These are phyloP conservation scores for Alternaria sp. DNA, from an alignment of 2,329 filamentous ascomycete species.

Conservation along the genomic window DNA sequence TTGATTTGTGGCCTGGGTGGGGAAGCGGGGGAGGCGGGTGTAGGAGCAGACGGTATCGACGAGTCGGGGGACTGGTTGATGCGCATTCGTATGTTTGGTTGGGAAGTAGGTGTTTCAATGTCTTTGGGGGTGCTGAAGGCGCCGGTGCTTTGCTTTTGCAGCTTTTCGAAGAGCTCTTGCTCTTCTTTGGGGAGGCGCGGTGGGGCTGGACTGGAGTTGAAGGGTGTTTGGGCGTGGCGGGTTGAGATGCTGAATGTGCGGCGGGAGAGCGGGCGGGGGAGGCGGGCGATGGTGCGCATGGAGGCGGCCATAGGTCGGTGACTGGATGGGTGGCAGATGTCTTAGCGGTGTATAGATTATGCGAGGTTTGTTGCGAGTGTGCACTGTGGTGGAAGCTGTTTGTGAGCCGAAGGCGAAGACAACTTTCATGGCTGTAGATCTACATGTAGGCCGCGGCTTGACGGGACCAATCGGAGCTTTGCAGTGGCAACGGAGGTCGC, in stretches of 20 bases:
- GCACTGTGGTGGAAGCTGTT: slow-evolving; percentile 10
- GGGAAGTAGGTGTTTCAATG: slow-evolving; percentile 39
- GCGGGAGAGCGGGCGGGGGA: slow-evolving; percentile 42
- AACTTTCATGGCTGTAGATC: slow-evolving; percentile 14
- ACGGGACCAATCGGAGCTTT: slow-evolving; percentile 33
- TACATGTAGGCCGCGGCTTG: slow-evolving; percentile 19
- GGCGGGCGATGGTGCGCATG: slow-evolving; percentile 31
- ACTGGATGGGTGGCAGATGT: background rate
- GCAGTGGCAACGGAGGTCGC: slow-evolving; percentile 32
- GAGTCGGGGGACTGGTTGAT: slow-evolving; percentile 49
- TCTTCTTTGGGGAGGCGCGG: slow-evolving; percentile 87
- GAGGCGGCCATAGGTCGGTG: slow-evolving; percentile 6
- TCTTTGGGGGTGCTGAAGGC: slow-evolving; percentile 72
- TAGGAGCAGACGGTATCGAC: background rate
- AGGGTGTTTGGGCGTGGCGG: slow-evolving; percentile 29
- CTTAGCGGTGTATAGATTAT: background rate
- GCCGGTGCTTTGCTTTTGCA: slow-evolving; percentile 79
- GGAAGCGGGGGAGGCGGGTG: slow-evolving; percentile 5
- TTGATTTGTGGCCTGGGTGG: slow-evolving; percentile 18
- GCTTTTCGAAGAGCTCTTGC: slow-evolving; percentile 87
- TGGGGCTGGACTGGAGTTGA: slow-evolving; percentile 69
- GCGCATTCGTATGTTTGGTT: slow-evolving; percentile 34
- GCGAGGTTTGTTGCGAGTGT: background rate
- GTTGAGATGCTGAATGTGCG: slow-evolving; percentile 28
- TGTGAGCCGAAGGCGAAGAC: slow-evolving; percentile 7